Base-by-base conservation (phyloP, 2,329 filamentous ascomycete genomes). In the Talaromyces funiculosus region DNA sequence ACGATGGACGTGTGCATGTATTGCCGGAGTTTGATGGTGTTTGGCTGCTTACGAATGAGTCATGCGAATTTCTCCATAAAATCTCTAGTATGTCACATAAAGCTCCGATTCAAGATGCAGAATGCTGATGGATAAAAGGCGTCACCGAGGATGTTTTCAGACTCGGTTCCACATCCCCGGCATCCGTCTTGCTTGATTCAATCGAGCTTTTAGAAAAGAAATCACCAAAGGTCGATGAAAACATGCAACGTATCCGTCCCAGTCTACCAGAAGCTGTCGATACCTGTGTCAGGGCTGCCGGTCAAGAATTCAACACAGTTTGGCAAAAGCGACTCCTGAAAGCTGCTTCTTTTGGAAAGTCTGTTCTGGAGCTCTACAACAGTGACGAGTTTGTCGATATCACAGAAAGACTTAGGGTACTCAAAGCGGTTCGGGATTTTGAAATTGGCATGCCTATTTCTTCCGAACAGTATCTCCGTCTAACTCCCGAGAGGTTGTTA, bases 371-470 rank as follows among this genome's bases (percentile, higher is more conserved):
- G 68, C 86, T 97, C 12, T 99, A 97, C 77, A 97, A 94, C 74
- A 97, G 92, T 70, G 94, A 99, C 70, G 93, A 99, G 65, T 99
- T 97, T 75, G 94, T 99, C 58, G 93, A 97, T 64, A 97, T 97
- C 88, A 96, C 92, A 67, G 93, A 99, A 74, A 94, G 88, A 0
- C 78, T 99, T 16, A 88, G 94, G 16, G 92, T 99, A 0, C 81
- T 99, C 53, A 97, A 97, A 68, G 93, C 93, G 6, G 89, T 93
- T 12, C 87, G 94, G 56, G 95, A 90, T 73, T 97, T 94, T 71
- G 90, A 95, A 68, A 84, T 97, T 57, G 94, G 94, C 2, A 79
- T 99, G 22, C 92, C 93, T 0, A 74, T 99, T 4, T 96, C 92
- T 3, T 96, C 94, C 70, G 92, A 97, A 64, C 93, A 99, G 73